Evolutionary conservation across 805 yeast species (phyloP).

Genomic region (Zygosaccharomyces siamensis): DNA sequence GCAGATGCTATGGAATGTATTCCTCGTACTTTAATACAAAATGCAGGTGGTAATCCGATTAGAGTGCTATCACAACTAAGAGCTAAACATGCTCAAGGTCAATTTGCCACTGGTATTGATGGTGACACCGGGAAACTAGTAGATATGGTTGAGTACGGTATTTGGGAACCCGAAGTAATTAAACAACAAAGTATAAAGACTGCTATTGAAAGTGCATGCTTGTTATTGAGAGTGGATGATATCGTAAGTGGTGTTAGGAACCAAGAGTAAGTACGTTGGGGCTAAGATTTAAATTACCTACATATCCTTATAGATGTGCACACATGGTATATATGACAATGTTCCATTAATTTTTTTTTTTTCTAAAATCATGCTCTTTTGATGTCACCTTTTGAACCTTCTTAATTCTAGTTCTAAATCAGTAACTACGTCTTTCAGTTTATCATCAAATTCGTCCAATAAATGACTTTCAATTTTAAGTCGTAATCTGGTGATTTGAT

Average conservation of each 20-base stretch:
- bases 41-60: slow-evolving; percentile 96
- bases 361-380: neutral
- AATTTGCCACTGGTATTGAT: slow-evolving; percentile 81
- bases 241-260: slow-evolving; percentile 93
- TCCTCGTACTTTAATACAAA: slow-evolving; percentile 94
- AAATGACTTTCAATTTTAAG: slow-evolving; percentile 15
- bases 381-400: slow-evolving; percentile 9
- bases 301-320: slow-evolving; percentile 1
- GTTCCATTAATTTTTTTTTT: slow-evolving; percentile 1
- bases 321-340: neutral
- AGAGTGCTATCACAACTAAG: slow-evolving; percentile 83
- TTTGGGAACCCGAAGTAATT: slow-evolving; percentile 99
- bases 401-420: slow-evolving; percentile 36
- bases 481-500: slow-evolving; percentile 16
- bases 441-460: slow-evolving; percentile 14
- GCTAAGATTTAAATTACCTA: neutral
- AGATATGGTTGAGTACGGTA: slow-evolving; percentile 92
- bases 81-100: slow-evolving; percentile 94
- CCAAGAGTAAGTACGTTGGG: slow-evolving; percentile 26
- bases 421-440: slow-evolving; percentile 34
- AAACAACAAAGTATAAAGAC: slow-evolving; percentile 96
- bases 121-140: slow-evolving; percentile 93
- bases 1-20: slow-evolving; percentile 98
- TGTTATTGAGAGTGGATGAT: slow-evolving; percentile 93
- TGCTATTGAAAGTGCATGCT: slow-evolving; percentile 95